phyloP scores from a whole-genome alignment of 2,329 filamentous ascomycete genomes.

The Chaetomium globosum region DNA sequence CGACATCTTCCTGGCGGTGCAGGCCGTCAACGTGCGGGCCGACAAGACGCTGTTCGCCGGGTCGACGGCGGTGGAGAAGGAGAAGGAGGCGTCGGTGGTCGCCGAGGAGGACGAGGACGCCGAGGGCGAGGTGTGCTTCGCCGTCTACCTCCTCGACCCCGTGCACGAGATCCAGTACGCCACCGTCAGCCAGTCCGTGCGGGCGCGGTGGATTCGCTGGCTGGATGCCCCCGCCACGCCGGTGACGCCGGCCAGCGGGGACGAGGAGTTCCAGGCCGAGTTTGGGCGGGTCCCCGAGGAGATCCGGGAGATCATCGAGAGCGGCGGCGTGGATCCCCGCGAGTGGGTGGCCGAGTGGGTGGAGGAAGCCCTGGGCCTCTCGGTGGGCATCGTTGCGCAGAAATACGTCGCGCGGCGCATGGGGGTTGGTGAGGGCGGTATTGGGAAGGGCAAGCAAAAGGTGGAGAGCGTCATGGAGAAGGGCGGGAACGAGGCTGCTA shows the following conservation, averaged over 20 bases:
- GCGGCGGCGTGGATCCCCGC: slow-evolving; percentile 78
- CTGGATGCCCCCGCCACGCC: slow-evolving; percentile 71
- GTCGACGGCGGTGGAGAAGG: slow-evolving; percentile 55
- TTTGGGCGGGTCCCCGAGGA: slow-evolving; percentile 68
- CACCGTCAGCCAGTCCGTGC: slow-evolving; percentile 79
- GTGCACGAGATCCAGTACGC: slow-evolving; percentile 88
- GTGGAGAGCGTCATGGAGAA: slow-evolving; percentile 59
- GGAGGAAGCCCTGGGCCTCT: slow-evolving; percentile 78
- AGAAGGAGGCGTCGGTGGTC: slow-evolving; percentile 57
- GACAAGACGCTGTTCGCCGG: slow-evolving; percentile 65
- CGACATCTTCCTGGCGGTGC: slow-evolving; percentile 93
- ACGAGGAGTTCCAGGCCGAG: slow-evolving; percentile 46
- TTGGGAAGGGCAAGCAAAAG: slow-evolving; percentile 64
- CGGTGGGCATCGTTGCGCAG: slow-evolving; percentile 85
- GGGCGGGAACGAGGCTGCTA: slow-evolving; percentile 61
- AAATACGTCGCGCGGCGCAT: slow-evolving; percentile 92
- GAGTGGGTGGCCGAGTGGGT: slow-evolving; percentile 99
- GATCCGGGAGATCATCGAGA: slow-evolving; percentile 80
- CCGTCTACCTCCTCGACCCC: slow-evolving; percentile 81
- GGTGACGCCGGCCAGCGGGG: slow-evolving; percentile 56
- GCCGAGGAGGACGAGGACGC: slow-evolving; percentile 53
- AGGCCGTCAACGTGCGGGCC: slow-evolving; percentile 68
- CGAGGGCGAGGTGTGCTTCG: slow-evolving; percentile 71
- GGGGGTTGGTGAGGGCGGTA: slow-evolving; percentile 84
- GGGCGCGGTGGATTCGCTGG: slow-evolving; percentile 86